Conservation (phyloP, 2,329 filamentous ascomycete species). For the Fusarium sp. region DNA sequence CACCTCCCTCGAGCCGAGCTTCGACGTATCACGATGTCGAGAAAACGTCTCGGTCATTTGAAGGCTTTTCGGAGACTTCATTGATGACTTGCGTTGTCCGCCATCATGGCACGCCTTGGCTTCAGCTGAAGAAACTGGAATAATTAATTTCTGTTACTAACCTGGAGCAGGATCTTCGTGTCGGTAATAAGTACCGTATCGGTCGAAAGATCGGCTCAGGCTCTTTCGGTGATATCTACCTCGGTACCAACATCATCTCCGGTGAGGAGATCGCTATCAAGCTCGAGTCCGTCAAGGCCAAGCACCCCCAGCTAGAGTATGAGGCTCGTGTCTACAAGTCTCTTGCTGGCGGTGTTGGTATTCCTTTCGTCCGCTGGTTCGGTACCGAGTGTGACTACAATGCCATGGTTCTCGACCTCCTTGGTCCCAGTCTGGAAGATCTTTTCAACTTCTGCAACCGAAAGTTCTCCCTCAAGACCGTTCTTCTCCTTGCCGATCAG, state of each 20-base stretch:
- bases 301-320: conserved; percentile 98
- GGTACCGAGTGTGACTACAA: conserved; percentile 99
- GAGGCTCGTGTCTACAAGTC: conserved; percentile 93
- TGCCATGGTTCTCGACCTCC: conserved; percentile 97
- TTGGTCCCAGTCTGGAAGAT: conserved; percentile 95
- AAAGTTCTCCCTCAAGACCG: conserved; percentile 99
- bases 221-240: conserved; percentile 97
- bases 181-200: conserved; percentile 99
- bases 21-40: background rate
- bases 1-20: background rate
- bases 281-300: conserved; percentile 98
- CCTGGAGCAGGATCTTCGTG: conserved; percentile 83
- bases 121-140: background rate
- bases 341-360: conserved; percentile 95
- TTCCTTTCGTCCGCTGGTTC: conserved; percentile 99
- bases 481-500: conserved; percentile 94
- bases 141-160: conserved; percentile 30
- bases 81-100: background rate
- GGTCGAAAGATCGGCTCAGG: conserved; percentile 99
- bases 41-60: background rate
- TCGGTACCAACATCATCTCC: conserved; percentile 99
- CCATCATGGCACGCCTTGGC: background rate
- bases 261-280: conserved; percentile 99
- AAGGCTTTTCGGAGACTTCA: background rate
- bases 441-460: conserved; percentile 99